Percentiles rank a stretch among this genome's conserved stretches.
Conservation (phyloP, 192 early-diverging fungal species). For the Dispira parvispora region DNA sequence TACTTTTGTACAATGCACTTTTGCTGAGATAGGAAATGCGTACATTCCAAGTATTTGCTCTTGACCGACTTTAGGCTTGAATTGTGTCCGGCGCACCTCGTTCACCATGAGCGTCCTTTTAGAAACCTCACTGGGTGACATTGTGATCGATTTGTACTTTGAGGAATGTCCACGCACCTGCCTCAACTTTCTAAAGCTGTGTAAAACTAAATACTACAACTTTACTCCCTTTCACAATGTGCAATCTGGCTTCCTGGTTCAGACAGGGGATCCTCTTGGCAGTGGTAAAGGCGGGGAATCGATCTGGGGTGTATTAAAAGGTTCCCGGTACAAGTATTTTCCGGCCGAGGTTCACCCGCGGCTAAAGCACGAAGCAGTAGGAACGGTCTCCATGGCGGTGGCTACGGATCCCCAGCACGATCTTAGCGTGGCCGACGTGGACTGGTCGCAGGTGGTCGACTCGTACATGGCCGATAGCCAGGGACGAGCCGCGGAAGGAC, state of each 20-base stretch:
- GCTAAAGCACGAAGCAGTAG: constrained; percentile 56
- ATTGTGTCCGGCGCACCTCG: no score
- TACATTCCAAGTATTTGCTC: no score
- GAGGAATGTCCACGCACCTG: constrained; percentile 48
- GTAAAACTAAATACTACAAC: constrained; percentile 82
- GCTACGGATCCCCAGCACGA: constrained; percentile 15
- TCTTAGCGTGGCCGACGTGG: constrained; percentile 14
- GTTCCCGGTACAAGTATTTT: constrained; percentile 41
- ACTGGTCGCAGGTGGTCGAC: constrained; percentile 14
- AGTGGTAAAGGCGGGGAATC: constrained; percentile 53
- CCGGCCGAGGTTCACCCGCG: constrained; percentile 63
- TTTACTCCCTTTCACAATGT: constrained; percentile 67
- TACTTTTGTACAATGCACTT: no score
- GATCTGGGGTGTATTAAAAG: constrained; percentile 49
- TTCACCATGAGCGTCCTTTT: constrained; percentile 50
- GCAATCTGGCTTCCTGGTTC: constrained; percentile 60
- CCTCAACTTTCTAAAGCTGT: constrained; percentile 76
- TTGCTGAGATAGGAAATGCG: no score
- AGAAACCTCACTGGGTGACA: constrained; percentile 80
- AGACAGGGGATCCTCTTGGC: constrained; percentile 58
- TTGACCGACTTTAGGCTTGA: no score
- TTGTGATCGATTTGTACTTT: constrained; percentile 73
- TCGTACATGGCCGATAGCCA: constrained; percentile 21
- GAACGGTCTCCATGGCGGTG: constrained; percentile 64
- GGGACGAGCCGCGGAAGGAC: neutral